Base-by-base conservation (phyloP, 106 monocot species). In the Xerophyta viscosa region DNA sequence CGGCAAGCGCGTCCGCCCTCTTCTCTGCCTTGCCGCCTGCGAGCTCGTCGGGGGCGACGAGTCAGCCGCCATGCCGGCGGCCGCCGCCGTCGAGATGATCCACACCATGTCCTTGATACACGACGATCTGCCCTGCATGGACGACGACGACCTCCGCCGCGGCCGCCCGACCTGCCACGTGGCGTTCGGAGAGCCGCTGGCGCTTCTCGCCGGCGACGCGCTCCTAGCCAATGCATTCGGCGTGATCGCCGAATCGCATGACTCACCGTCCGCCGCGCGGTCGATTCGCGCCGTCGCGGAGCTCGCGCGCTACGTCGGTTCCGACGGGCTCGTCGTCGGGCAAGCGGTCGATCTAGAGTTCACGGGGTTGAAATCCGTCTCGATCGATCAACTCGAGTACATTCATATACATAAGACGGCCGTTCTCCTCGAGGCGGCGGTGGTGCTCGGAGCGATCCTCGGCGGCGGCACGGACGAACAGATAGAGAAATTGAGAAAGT, bases 31-130 rank as follows among this genome's bases (percentile, higher is more conserved):
- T 36, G 80, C 80, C 24, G 63, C 85, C 23, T 79, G 72, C 64
- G 79, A 71, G 44, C 39, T 80, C 20, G 80, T 71, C 41, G 71
- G 71, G 6, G 85, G 76, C 20, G 36, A 10, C 11, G 65, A 61
- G 24, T 4, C 29, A 9, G 3, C 3, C 15, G 85, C 80, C 22
- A 39, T 85, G 24, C 69, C 79, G 27, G 28, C 76, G 4, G 85
- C 79, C 54, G 25, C 33, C 50, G 58, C 80, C 20, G 66, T 72
- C 12, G 85, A 85, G 65, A 80, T 85, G 85, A 66, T 76, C 71
- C 85, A 85, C 66, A 76, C 79, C 47, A 80, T 80, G 79, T 85
- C 85, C 1, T 65, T 85, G 31, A 73, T 85, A 26, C 85, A 85
- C 54, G 85, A 80, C 66, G 85, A 85, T 56, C 33, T 33, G 7